These are phyloP conservation scores for Phoenix dactylifera DNA, from an alignment of 176 grass and related monocot genomes.

Conservation along the genomic window DNA sequence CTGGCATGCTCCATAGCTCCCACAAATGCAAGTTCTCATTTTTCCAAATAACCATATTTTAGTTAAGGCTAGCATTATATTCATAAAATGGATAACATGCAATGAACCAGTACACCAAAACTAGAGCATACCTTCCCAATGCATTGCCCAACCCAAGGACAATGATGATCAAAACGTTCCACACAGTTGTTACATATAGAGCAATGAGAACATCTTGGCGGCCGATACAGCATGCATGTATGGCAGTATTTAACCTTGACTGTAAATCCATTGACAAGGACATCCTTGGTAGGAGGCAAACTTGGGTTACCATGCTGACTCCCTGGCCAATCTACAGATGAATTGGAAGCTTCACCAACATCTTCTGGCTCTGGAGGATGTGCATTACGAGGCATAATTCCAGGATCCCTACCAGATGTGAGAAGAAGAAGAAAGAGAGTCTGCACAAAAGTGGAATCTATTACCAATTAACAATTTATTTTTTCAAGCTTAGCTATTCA, in stretches of 20 bases:
- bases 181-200: slow-evolving; percentile 32
- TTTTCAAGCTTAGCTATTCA: too few relatives aligned
- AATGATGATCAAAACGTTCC: slow-evolving; percentile 65
- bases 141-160: slow-evolving; percentile 72
- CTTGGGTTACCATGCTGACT: slow-evolving; percentile 23
- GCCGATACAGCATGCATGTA: slow-evolving; percentile 83
- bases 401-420: slow-evolving; percentile 60
- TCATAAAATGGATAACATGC: too few relatives aligned
- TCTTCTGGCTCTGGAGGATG: slow-evolving; percentile 60
- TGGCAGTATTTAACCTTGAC: slow-evolving; percentile 74
- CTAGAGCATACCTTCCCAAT: slow-evolving; percentile 55
- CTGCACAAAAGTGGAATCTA: slow-evolving; percentile 12
- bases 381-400: slow-evolving; percentile 56
- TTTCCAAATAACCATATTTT: background rate
- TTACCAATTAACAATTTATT: too few relatives aligned
- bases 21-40: background rate
- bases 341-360: slow-evolving; percentile 36
- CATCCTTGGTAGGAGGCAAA: slow-evolving; percentile 53
- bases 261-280: slow-evolving; percentile 53
- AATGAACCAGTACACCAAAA: background rate
- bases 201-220: slow-evolving; percentile 60
- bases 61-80: too few relatives aligned
- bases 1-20: too few relatives aligned
- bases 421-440: slow-evolving; percentile 53
- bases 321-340: slow-evolving; percentile 50